Conservation (phyloP, 768 basidiomycete genomes). For the Multifurca ochricompacta region DNA sequence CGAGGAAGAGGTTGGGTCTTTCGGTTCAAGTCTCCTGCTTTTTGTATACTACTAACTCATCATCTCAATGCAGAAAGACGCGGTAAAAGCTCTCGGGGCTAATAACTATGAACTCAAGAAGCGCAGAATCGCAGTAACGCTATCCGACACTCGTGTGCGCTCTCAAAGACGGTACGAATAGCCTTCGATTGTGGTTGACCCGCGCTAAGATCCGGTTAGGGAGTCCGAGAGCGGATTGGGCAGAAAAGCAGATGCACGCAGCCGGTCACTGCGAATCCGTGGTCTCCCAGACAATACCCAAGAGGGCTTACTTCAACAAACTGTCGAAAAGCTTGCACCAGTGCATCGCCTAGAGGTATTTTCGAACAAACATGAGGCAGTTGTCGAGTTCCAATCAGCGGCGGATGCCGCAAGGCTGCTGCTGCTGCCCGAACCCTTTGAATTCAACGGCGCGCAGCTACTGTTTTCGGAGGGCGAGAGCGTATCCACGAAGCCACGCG, state of each 20-base stretch:
- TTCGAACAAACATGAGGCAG: slow-evolving; percentile 47
- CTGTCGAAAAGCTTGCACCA: slow-evolving; percentile 65
- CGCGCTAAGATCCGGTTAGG: background rate
- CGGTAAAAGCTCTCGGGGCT: slow-evolving; percentile 60
- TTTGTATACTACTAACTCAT: background rate
- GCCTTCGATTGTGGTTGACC: background rate
- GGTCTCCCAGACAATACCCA: slow-evolving; percentile 72
- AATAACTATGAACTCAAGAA: slow-evolving; percentile 88
- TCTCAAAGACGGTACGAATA: slow-evolving; percentile 24
- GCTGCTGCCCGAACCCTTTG: slow-evolving; percentile 60
- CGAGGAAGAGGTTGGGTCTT: slow-evolving; percentile 57
- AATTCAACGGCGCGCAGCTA: slow-evolving; percentile 57
- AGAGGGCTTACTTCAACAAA: slow-evolving; percentile 89
- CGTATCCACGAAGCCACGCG: slow-evolving; percentile 27
- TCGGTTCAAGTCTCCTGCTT: background rate
- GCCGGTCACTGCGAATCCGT: slow-evolving; percentile 67
- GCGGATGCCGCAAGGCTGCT: slow-evolving; percentile 79
- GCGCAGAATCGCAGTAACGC: slow-evolving; percentile 81
- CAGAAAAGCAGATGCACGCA: slow-evolving; percentile 47
- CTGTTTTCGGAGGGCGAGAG: slow-evolving; percentile 48
- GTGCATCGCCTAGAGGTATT: slow-evolving; percentile 75
- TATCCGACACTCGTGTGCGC: slow-evolving; percentile 59
- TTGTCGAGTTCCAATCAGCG: slow-evolving; percentile 56
- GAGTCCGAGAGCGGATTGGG: slow-evolving; percentile 51
- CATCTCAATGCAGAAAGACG: slow-evolving; percentile 45